phyloP scores from a whole-genome alignment of 352 stramenopile species.

The Thraustochytrium striatum region DNA sequence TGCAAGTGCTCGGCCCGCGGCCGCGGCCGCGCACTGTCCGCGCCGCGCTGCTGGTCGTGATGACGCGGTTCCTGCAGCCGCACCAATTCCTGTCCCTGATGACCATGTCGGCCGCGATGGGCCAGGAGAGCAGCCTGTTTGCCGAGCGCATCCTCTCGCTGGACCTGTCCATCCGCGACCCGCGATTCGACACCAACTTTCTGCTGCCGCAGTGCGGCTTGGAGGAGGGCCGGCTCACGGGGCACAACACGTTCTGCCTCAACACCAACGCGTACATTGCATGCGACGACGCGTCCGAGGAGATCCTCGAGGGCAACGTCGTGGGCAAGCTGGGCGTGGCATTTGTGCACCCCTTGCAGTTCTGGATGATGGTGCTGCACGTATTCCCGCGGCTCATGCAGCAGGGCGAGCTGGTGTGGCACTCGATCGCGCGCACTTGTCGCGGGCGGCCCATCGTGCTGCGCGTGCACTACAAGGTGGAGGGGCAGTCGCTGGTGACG shows the following conservation, averaged over 20 bases:
- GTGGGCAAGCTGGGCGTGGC: background rate
- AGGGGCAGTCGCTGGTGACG: constrained; percentile 2
- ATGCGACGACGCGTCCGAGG: background rate
- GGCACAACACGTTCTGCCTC: constrained; percentile 23
- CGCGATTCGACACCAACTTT: constrained; percentile 1
- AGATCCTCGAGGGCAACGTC: constrained; percentile 4
- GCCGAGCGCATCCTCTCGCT: background rate
- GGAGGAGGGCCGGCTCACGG: background rate
- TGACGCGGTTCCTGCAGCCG: constrained; percentile 30
- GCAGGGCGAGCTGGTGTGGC: constrained; percentile 26
- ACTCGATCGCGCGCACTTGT: background rate
- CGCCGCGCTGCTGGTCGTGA: background rate
- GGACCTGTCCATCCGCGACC: background rate
- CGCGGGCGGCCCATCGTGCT: background rate
- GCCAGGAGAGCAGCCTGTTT: background rate
- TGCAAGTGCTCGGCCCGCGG: background rate
- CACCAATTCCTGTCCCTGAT: constrained; percentile 23
- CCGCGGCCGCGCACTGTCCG: background rate
- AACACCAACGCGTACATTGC: constrained; percentile 36
- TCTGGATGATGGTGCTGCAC: constrained; percentile 33
- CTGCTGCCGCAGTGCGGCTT: background rate
- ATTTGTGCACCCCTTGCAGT: constrained; percentile 34
- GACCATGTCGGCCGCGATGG: background rate
- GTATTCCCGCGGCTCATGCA: constrained; percentile 24
- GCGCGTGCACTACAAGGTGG: constrained; percentile 9